Conservation (phyloP, 2,329 filamentous ascomycete species). For the Fusarium nelsonii region DNA sequence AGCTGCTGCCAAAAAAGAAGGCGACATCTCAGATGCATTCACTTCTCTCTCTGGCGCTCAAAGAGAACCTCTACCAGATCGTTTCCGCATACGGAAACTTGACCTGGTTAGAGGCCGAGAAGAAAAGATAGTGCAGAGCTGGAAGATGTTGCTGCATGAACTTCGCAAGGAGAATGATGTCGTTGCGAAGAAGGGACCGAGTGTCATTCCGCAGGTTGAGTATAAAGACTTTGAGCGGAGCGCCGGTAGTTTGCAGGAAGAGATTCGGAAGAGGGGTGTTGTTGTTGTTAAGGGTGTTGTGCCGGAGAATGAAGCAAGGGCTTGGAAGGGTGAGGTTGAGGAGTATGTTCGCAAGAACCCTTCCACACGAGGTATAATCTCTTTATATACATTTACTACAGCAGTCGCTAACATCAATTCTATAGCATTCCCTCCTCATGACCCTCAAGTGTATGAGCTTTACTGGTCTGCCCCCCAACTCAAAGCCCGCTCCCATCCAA, state of each 20-base stretch:
- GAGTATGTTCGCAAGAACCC: conserved; percentile 75
- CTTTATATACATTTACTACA: rapidly evolving
- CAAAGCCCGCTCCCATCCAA: conserved; percentile 74
- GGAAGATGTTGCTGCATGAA: conserved; percentile 61
- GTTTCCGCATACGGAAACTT: conserved; percentile 69
- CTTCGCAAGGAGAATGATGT: conserved; percentile 62
- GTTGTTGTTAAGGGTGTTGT: conserved; percentile 76
- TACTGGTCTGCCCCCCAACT: conserved; percentile 81
- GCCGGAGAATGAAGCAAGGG: conserved; percentile 70
- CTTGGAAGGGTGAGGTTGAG: conserved; percentile 73
- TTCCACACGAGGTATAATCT: conserved; percentile 62
- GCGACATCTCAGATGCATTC: conserved; percentile 73
- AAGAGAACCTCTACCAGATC: conserved; percentile 62
- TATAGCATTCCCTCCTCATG: conserved; percentile 72
- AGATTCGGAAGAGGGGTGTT: conserved; percentile 71
- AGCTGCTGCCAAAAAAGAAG: conserved; percentile 62
- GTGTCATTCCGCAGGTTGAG: conserved; percentile 65
- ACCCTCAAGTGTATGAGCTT: conserved; percentile 79
- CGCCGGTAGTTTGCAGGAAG: conserved; percentile 54
- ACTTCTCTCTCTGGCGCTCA: conserved; percentile 66
- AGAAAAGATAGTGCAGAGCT: conserved; percentile 60
- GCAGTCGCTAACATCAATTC: not conserved
- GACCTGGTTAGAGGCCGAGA: conserved; percentile 64
- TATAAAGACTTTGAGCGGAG: conserved; percentile 60
- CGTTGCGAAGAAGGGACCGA: conserved; percentile 59